Conservation (phyloP, 495 filamentous ascomycete species). For the Xylaria longipes region DNA sequence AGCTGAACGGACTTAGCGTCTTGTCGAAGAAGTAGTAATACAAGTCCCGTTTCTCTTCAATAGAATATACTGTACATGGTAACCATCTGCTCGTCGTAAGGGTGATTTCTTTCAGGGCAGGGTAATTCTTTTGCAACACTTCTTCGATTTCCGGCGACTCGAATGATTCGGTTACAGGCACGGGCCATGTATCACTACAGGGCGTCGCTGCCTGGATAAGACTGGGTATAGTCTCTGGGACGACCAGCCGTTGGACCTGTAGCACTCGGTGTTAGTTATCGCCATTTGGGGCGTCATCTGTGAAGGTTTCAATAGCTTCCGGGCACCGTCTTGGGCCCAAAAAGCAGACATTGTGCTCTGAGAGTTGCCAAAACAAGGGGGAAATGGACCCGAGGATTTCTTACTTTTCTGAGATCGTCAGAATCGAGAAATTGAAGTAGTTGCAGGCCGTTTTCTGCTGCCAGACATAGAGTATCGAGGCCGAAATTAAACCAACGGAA, state of each 20-base stretch:
- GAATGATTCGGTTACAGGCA: not conserved
- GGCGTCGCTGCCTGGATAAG: not conserved
- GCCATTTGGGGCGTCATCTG: too few species aligned
- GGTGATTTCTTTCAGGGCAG: not conserved
- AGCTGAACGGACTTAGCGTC: too few species aligned
- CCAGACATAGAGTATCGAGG: not conserved
- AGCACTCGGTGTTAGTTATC: not conserved
- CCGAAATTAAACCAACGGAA: slow-evolving; percentile 8
- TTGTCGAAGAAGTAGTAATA: not conserved
- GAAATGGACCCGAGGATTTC: not conserved
- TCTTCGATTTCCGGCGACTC: not conserved
- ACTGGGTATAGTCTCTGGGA: not conserved
- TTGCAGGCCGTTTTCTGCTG: not conserved
- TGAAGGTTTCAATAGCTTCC: too few species aligned
- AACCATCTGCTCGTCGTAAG: not conserved
- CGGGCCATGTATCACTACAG: not conserved
- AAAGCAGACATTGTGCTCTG: too few species aligned
- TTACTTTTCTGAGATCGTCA: not conserved
- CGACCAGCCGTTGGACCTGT: not conserved
- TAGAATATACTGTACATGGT: not conserved
- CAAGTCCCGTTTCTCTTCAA: not conserved
- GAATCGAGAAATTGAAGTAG: not conserved
- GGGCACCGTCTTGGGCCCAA: too few species aligned
- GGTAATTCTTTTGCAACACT: not conserved
- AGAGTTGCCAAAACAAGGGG: too few species aligned